Evolutionary conservation across 306 rosid genomes (phyloP), one percentile per base, ranked within the genome.

Genomic region (Trichosanthes truncata): DNA sequence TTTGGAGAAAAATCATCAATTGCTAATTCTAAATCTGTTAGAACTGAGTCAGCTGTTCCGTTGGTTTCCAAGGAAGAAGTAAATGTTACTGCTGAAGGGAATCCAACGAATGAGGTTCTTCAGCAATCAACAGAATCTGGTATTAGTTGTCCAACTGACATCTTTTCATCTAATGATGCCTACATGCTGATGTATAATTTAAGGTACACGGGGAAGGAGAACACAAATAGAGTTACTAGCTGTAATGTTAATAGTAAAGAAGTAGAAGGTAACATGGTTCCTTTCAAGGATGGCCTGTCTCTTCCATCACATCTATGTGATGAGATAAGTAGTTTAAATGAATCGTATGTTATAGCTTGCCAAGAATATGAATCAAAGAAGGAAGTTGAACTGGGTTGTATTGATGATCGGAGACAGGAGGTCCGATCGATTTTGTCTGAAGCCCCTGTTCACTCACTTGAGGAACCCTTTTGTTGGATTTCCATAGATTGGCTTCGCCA

Each of bases 161-260:
- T 84, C 75, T 92, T 91, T 90, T 87, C 96, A 82, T 94, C 97
- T 57, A 87, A 85, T 69, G 98, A 94, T 86, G 97, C 97, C 7
- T 94, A 94, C 81, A 91, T 94, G 98, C 80, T 94, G 89, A 94
- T 94, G 98, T 94, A 92, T 85, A 92, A 83, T 87, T 90, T 85
- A 80, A 91, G 90, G 85, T 59, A 55, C 59, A 46, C 78, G 4
- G 68, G 33, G 48, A 78, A 79, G 81, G 88, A 77, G 4, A 57
- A 75, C 67, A 83, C 80, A 68, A 81, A 80, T 61, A 78, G 78
- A 57, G 72, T 18, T 41, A 63, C 51, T 80, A 81, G 26, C 65
- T 78, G 55, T 84, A 86, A 52, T 84, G 89, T 77, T 76, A 83
- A 80, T 82, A 80, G 52, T 81, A 76, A 31, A 84, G 86, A 84